These are phyloP conservation scores for Blastocystis hominis DNA, from an alignment of 352 stramenopile species.

Conservation along the genomic window DNA sequence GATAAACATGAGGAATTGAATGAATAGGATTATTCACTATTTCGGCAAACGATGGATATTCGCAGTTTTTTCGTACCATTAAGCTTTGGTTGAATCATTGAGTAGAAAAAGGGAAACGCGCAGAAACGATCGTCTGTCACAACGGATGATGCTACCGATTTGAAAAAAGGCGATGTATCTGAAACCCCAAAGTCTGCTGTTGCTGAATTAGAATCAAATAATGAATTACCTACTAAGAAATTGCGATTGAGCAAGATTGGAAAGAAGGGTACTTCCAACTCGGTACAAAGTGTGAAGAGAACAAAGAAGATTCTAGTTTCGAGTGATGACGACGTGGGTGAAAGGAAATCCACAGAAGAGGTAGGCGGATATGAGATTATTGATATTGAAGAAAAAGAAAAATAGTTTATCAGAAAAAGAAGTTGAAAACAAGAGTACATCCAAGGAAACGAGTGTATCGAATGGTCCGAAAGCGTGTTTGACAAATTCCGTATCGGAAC, in stretches of 20 bases:
- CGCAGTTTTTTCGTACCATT: conserved; percentile 17
- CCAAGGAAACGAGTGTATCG: not conserved
- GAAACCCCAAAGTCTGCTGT: not conserved
- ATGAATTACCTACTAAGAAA: not conserved
- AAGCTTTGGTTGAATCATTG: not conserved
- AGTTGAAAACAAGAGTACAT: not conserved
- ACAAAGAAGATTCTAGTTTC: not conserved
- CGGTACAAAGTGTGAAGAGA: not conserved
- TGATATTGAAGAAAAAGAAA: not conserved
- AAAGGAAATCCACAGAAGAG: not conserved
- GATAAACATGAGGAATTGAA: no score
- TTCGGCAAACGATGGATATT: conserved; percentile 18
- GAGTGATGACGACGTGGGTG: not conserved
- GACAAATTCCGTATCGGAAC: no score
- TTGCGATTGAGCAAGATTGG: not conserved
- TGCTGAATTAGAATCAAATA: not conserved
- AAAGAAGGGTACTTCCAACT: not conserved
- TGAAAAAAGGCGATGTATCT: not conserved
- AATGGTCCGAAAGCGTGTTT: no score
- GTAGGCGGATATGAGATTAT: not conserved
- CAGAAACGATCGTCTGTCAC: not conserved
- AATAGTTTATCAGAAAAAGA: not conserved
- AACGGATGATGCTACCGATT: not conserved
- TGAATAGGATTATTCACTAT: not conserved
- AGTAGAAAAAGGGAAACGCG: not conserved